phyloP scores from a whole-genome alignment of 139 green algal genomes.

The Coccomyxa sp. region DNA sequence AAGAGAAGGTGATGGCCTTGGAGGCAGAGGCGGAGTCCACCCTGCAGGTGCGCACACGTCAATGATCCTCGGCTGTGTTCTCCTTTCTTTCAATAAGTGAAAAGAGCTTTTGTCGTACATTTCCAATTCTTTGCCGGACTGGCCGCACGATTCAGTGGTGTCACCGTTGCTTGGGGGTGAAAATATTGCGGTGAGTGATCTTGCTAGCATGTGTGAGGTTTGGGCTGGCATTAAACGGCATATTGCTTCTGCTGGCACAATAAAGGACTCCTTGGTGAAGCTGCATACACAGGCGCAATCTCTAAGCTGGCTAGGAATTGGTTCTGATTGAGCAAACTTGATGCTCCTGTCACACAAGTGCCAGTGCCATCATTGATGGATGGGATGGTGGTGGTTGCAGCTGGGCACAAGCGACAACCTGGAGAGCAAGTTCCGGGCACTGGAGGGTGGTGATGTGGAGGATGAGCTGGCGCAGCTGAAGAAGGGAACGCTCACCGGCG shows the following conservation, averaged over 20 bases:
- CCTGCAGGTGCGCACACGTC: constrained; percentile 30
- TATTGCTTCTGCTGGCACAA: too few relatives aligned
- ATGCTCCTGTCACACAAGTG: too few relatives aligned
- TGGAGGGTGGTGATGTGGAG: constrained; percentile 87
- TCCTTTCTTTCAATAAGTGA: not conserved
- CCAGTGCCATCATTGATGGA: too few relatives aligned
- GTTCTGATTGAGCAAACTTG: too few relatives aligned
- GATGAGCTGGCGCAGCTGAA: constrained; percentile 88
- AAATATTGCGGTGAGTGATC: not conserved
- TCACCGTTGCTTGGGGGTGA: not conserved
- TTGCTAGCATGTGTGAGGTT: too few relatives aligned
- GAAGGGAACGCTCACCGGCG: constrained; percentile 58
- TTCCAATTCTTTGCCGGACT: not conserved
- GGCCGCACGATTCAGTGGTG: not conserved
- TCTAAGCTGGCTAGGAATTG: too few relatives aligned
- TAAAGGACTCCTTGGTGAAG: too few relatives aligned
- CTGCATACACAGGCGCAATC: too few relatives aligned
- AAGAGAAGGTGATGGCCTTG: constrained; percentile 96
- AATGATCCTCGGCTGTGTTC: not conserved
- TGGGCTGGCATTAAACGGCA: too few relatives aligned
- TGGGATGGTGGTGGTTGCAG: constrained; percentile 16
- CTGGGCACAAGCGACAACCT: constrained; percentile 64
- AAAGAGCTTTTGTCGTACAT: not conserved
- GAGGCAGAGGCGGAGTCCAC: constrained; percentile 89
- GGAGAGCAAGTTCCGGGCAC: constrained; percentile 72